A percentile compares a stretch with the other conserved stretches of the same genome.
Evolutionary conservation across 345 rosid species (phyloP).

Genomic region (Streptanthus diversifolius): DNA sequence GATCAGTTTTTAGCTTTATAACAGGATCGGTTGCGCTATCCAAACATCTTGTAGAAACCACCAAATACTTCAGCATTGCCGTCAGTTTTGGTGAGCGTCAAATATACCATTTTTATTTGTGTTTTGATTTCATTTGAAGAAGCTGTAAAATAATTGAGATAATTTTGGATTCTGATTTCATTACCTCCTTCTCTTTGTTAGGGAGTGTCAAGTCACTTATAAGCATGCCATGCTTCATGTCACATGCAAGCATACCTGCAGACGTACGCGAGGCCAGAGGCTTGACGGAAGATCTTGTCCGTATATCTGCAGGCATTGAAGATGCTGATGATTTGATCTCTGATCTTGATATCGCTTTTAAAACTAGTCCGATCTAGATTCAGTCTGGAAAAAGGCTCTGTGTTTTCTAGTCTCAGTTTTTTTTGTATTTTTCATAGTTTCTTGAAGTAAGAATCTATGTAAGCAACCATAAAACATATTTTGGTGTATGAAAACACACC

Average conservation of each 20-base stretch:
- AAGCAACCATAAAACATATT: slow-evolving; percentile 11
- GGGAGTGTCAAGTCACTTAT: slow-evolving; percentile 96
- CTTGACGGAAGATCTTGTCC: slow-evolving; percentile 80
- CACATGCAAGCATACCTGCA: slow-evolving; percentile 89
- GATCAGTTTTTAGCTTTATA: slow-evolving; percentile 87
- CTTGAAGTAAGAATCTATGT: slow-evolving; percentile 8
- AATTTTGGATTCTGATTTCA: neutral
- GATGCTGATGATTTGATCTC: slow-evolving; percentile 83
- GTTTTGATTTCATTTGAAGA: neutral
- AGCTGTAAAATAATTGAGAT: neutral
- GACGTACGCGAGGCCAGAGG: slow-evolving; percentile 87
- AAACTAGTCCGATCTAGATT: slow-evolving; percentile 49
- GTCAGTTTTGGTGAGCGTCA: slow-evolving; percentile 87
- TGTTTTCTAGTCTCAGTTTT: neutral
- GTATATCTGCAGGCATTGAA: slow-evolving; percentile 91
- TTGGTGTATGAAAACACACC: neutral
- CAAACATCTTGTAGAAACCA: slow-evolving; percentile 79
- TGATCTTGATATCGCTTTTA: slow-evolving; percentile 73
- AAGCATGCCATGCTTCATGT: slow-evolving; percentile 99
- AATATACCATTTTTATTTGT: neutral
- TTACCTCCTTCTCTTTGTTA: slow-evolving; percentile 22
- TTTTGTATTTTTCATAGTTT: slow-evolving; percentile 3
- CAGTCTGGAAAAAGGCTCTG: neutral
- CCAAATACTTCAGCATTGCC: slow-evolving; percentile 88
- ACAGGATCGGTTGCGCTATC: slow-evolving; percentile 90